Base-by-base conservation (phyloP, 306 rosid genomes). In the Rosa multiflora region DNA sequence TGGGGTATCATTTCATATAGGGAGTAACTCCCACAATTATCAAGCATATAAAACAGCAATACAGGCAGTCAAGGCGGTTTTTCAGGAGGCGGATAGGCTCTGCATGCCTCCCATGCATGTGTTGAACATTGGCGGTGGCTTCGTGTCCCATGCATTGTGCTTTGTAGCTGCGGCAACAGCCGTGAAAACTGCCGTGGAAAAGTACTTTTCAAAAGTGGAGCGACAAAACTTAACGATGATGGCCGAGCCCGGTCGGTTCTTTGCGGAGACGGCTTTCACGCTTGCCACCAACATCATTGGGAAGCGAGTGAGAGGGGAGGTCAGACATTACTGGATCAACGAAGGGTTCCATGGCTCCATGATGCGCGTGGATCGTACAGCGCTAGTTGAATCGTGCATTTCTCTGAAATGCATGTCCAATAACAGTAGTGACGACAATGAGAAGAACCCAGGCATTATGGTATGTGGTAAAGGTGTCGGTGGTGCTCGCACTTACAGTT, bases 1-100 rank as follows among this genome's bases (percentile, higher is more conserved):
- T 0, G 94, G 94, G 5, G 94, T 87, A 1, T 86, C 94, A 5
- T 90, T 90, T 76, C 94, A 90, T 46, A 78, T 90, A 1, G 94
- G 94, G 0, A 90, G 92, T 32, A 89, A 84, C 10, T 90, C 83
- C 52, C 81, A 76, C 10, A 79, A 83, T 62, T 14, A 58, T 1
- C 32, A 21, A 3, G 87, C 88, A 0, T 85, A 77, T 21, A 26
- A 62, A 0, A 80, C 77, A 18, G 87, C 92, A 74, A 84, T 88
- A 10, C 51, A 67, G 1, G 79, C 76, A 0, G 89, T 92, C 5
- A 87, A 86, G 68, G 43, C 71, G 2, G 87, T 83, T 14, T 88
- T 90, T 70, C 76, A 88, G 0, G 44, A 66, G 29, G 92, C 94
- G 17, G 67, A 61, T 0, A 23, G n/a, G 29, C 83, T 88, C 0